A percentile compares a stretch with the other conserved stretches of the same genome.
These are phyloP conservation scores for Oemleria cerasiformis DNA, from an alignment of 306 rosid genomes.

Conservation along the genomic window DNA sequence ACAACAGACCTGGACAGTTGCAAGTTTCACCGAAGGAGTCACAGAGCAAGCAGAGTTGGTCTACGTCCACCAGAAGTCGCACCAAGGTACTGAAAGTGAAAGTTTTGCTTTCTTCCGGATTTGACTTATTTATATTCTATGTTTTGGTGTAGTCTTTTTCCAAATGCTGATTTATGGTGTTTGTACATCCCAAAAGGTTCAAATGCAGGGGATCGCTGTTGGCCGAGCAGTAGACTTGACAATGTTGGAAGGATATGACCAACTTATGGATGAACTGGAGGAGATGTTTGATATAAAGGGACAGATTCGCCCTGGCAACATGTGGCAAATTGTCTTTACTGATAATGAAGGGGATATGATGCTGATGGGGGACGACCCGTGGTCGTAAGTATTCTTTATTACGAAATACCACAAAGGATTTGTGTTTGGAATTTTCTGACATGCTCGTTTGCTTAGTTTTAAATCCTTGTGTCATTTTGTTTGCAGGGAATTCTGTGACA, in stretches of 20 bases:
- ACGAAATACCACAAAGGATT: background rate
- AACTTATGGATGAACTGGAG: constrained; percentile 74
- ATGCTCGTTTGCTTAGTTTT: background rate
- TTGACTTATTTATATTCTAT: background rate
- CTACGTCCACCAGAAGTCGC: constrained; percentile 61
- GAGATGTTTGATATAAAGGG: constrained; percentile 88
- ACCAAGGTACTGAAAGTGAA: constrained; percentile 59
- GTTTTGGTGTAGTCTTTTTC: background rate
- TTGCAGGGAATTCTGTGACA: constrained; percentile 80
- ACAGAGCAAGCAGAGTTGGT: constrained; percentile 58
- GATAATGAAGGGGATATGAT: constrained; percentile 94
- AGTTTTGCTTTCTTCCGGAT: background rate
- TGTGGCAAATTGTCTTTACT: constrained; percentile 78
- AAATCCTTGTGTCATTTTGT: constrained; percentile 7
- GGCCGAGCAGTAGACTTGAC: constrained; percentile 95
- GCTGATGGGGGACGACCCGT: constrained; percentile 85
- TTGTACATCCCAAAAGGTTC: constrained; percentile 54
- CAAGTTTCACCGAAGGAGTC: constrained; percentile 49
- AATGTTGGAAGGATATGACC: constrained; percentile 70
- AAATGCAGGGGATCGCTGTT: constrained; percentile 94
- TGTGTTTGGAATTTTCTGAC: background rate
- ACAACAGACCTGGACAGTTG: constrained; percentile 40
- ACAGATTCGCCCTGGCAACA: constrained; percentile 55
- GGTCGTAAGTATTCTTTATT: constrained; percentile 65
- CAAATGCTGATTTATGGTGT: constrained; percentile 31